A percentile compares a stretch with the other conserved stretches of the same genome.
Conservation (phyloP, 345 rosid genomes). For the Geranium rotundifolium region DNA sequence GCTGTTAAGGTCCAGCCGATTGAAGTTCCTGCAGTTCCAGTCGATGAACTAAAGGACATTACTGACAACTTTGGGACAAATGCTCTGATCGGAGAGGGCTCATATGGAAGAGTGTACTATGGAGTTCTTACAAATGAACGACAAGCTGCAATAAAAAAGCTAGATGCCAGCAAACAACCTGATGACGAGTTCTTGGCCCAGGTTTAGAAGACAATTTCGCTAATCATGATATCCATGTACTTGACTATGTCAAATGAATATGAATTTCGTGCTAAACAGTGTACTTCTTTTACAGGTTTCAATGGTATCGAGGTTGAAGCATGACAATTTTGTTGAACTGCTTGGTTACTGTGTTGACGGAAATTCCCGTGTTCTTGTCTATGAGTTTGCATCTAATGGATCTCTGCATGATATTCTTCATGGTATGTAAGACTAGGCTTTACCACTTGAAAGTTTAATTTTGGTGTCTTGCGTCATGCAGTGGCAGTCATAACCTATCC, state of each 20-base stretch:
- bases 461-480: not conserved
- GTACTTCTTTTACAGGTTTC: conserved; percentile 44
- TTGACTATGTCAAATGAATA: not conserved
- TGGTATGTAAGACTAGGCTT: conserved; percentile 27
- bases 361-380: conserved; percentile 67
- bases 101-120: conserved; percentile 79
- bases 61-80: conserved; percentile 55
- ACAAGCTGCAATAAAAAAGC: conserved; percentile 71
- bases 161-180: conserved; percentile 88
- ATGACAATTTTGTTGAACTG: conserved; percentile 71
- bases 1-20: conserved; percentile 40
- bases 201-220: conserved; percentile 25
- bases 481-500: not conserved
- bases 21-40: conserved; percentile 43
- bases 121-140: conserved; percentile 55
- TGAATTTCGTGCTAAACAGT: not conserved
- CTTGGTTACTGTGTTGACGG: conserved; percentile 82
- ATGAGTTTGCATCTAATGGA: conserved; percentile 84
- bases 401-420: conserved; percentile 91
- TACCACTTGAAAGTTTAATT: not conserved
- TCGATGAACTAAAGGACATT: conserved; percentile 55
- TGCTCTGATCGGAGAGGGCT: conserved; percentile 80
- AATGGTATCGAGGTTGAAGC: conserved; percentile 82
- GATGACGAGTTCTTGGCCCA: conserved; percentile 79
- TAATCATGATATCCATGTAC: not conserved